Evolutionary conservation across 805 yeast species (phyloP).

Genomic region (Spathaspora sp.): DNA sequence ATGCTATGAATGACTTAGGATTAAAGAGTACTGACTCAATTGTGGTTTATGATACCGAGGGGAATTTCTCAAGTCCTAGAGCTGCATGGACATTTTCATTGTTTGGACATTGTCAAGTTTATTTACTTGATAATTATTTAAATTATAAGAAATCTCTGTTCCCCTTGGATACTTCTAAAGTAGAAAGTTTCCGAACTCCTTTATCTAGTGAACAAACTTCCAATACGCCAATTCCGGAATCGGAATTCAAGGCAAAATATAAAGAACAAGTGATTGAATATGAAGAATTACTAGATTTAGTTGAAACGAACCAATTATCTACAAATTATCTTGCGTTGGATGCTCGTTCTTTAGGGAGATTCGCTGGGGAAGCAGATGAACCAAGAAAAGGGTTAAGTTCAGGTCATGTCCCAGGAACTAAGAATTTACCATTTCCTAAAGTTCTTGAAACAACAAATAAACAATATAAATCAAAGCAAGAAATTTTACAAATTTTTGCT

Average conservation of each 20-base stretch:
- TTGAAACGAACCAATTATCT: conserved; percentile 42
- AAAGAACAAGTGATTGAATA: conserved; percentile 54
- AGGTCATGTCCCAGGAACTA: conserved; percentile 85
- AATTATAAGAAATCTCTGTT: conserved; percentile 45
- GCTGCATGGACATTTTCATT: conserved; percentile 86
- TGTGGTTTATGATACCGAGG: conserved; percentile 81
- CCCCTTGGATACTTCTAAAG: conserved; percentile 38
- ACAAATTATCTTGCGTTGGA: conserved; percentile 59
- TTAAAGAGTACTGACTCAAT: conserved; percentile 51
- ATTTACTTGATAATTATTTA: conserved; percentile 66
- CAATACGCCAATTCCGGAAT: conserved; percentile 6
- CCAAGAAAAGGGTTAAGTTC: conserved; percentile 85
- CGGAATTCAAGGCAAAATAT: conserved; percentile 29
- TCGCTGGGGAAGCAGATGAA: conserved; percentile 78
- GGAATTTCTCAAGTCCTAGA: conserved; percentile 85
- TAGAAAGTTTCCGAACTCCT: conserved; percentile 15
- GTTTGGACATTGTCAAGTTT: conserved; percentile 72
- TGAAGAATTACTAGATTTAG: conserved; percentile 63
- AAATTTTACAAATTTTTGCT: conserved; percentile 45
- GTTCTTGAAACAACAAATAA: conserved; percentile 46
- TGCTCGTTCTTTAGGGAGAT: conserved; percentile 76
- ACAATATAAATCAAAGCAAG: conserved; percentile 45
- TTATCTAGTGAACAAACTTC: neutral
- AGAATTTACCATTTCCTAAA: conserved; percentile 69
- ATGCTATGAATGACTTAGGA: conserved; percentile 54